phyloP scores from a whole-genome alignment of 2,329 filamentous ascomycete genomes.

The Tolypocladium sp. region DNA sequence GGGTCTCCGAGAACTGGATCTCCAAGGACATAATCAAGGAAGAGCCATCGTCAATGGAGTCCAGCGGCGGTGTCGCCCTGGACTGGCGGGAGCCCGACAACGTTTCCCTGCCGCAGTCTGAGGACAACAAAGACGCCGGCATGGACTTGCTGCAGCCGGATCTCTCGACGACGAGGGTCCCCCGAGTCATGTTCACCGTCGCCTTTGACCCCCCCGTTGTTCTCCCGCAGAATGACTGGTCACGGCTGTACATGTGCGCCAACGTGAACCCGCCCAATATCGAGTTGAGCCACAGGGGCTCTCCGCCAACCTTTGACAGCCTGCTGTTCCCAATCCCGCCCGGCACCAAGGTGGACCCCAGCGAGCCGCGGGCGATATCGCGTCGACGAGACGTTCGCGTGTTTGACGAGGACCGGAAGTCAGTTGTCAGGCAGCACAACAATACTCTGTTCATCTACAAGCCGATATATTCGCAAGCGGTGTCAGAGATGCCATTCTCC shows the following conservation, averaged over 20 bases:
- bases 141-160: conserved; percentile 44
- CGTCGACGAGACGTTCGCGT: conserved; percentile 37
- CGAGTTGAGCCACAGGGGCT: conserved; percentile 18
- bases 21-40: conserved; percentile 55
- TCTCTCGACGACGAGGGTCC: conserved; percentile 42
- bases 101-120: conserved; percentile 42
- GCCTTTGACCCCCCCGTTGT: conserved; percentile 66
- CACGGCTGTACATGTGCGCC: conserved; percentile 51
- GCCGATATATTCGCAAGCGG: conserved; percentile 57
- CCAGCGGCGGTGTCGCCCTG: conserved; percentile 33
- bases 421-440: conserved; percentile 29
- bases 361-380: conserved; percentile 47
- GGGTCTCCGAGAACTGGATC: conserved; percentile 68
- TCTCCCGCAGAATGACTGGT: conserved; percentile 55
- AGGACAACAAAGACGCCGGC: conserved; percentile 36
- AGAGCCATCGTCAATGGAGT: conserved; percentile 30
- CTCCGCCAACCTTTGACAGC: conserved; percentile 44
- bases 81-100: conserved; percentile 69
- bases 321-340: conserved; percentile 46
- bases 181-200: conserved; percentile 66
- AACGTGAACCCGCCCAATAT: conserved; percentile 32
- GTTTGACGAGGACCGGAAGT: conserved; percentile 19
- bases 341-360: conserved; percentile 42
- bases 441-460: conserved; percentile 64
- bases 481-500: conserved; percentile 64